Conservation (phyloP, 805 yeast genomes). For the Myxozyma udenii region DNA sequence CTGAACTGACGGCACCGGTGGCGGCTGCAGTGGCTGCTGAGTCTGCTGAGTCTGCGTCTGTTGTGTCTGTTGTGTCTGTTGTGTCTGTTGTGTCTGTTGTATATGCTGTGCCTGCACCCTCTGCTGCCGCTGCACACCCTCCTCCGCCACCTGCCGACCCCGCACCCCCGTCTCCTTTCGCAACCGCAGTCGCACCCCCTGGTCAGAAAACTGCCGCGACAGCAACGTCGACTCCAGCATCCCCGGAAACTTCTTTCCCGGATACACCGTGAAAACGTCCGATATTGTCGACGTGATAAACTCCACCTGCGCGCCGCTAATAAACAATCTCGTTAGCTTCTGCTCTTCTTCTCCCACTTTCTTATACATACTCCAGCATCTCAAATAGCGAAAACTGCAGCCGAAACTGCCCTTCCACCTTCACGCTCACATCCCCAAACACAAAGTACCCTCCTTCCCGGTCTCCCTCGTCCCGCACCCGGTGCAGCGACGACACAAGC, state of each 20-base stretch:
- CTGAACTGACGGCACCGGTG: no score
- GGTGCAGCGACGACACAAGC: conserved; percentile 29
- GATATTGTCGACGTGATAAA: conserved; percentile 25
- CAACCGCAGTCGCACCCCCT: conserved; percentile 31
- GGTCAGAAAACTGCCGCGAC: conserved; percentile 30
- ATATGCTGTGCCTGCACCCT: conserved; percentile 14
- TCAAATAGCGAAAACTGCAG: conserved; percentile 29
- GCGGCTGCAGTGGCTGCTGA: conserved; percentile 3
- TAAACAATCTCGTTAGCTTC: neutral
- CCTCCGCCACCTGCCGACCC: neutral
- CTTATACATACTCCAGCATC: conserved; percentile 24
- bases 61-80: conserved; percentile 10
- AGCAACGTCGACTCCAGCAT: conserved; percentile 30
- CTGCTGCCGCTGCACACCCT: neutral
- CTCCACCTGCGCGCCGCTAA: conserved; percentile 28
- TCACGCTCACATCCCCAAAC: conserved; percentile 29
- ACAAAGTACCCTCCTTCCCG: conserved; percentile 30
- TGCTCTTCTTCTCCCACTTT: neutral
- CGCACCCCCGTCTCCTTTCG: conserved; percentile 26
- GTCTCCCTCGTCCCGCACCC: conserved; percentile 26
- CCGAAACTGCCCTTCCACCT: conserved; percentile 28
- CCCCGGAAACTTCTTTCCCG: conserved; percentile 28
- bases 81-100: conserved; percentile 5
- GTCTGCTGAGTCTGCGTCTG: conserved; percentile 4
- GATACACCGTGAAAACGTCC: conserved; percentile 23